A percentile compares a stretch with the other conserved stretches of the same genome.
Evolutionary conservation across 1,284 basidiomycete species (phyloP).

Genomic region (Tetrapyrgos nigripes): DNA sequence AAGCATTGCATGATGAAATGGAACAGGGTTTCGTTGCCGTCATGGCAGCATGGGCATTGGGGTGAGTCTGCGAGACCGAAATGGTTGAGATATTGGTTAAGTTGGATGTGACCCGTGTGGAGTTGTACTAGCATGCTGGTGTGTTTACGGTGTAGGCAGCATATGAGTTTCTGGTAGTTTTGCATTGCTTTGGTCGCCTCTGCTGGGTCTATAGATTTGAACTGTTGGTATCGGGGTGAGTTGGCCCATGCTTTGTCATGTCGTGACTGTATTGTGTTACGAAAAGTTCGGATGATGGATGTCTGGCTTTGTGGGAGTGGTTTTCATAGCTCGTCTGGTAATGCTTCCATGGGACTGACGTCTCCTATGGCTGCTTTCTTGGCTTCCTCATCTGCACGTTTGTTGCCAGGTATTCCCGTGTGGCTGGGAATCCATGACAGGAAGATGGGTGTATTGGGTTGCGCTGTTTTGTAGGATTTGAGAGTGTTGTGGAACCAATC

Average conservation of each 20-base stretch:
- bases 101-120: not conserved
- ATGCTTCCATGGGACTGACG: not conserved
- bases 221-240: conserved; percentile 3
- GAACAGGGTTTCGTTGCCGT: not conserved
- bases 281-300: too few species aligned
- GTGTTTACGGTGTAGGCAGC: not conserved
- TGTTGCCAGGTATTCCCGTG: conserved; percentile 27
- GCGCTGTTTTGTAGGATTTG: too few species aligned
- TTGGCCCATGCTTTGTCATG: conserved; percentile 6
- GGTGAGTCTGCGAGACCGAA: not conserved
- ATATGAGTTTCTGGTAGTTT: not conserved
- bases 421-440: conserved; percentile 31
- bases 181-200: not conserved
- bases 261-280: too few species aligned
- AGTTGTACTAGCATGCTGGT: not conserved
- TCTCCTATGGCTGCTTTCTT: conserved; percentile 29
- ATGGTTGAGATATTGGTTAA: not conserved
- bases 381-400: conserved; percentile 30
- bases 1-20: too few species aligned
- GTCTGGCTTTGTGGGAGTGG: conserved; percentile 19
- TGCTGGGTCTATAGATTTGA: not conserved
- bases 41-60: not conserved
- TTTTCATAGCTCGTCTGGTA: conserved; percentile 27
- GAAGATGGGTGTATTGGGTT: not conserved
- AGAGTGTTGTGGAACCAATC: conserved; percentile 9